These are phyloP conservation scores for Aureobasidium pullulans DNA, from an alignment of 2,329 filamentous ascomycete species.

Conservation along the genomic window DNA sequence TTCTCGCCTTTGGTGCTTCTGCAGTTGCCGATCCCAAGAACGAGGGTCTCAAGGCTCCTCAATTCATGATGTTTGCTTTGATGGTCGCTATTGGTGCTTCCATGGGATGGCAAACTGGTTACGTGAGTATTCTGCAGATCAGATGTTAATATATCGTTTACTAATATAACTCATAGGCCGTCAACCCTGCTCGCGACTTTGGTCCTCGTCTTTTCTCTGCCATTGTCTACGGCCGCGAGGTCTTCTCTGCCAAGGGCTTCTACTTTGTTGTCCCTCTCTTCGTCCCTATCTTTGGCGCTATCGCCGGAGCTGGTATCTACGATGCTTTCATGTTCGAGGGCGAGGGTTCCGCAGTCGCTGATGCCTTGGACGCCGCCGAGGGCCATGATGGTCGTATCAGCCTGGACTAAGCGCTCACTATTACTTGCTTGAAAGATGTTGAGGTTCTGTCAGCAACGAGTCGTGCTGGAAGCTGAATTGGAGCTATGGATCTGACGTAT, in stretches of 20 bases:
- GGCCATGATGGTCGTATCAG: background rate
- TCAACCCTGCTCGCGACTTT: conserved; percentile 12
- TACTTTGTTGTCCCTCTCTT: conserved; percentile 7
- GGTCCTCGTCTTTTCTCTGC: conserved; percentile 5
- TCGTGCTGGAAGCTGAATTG: too few species aligned
- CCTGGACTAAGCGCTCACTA: background rate
- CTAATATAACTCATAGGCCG: background rate
- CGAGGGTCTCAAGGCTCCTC: background rate
- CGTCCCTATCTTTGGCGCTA: conserved; percentile 1
- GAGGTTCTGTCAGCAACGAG: too few species aligned
- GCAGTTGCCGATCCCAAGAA: background rate
- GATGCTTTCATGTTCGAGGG: conserved; percentile 14
- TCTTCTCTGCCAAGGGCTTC: conserved; percentile 5
- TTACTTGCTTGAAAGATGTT: too few species aligned
- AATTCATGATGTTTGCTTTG: background rate
- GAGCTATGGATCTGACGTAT: too few species aligned
- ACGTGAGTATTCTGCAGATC: background rate
- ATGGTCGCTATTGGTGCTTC: conserved; percentile 10
- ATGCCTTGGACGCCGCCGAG: conserved; percentile 2
- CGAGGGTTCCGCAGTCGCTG: background rate
- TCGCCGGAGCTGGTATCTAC: conserved; percentile 5
- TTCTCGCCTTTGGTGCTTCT: background rate
- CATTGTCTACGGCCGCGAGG: conserved; percentile 12
- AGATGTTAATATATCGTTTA: too few species aligned
- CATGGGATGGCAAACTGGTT: conserved; percentile 14